A percentile compares a stretch with the other conserved stretches of the same genome.
phyloP scores from a whole-genome alignment of 1,284 basidiomycete species.

The Polyporus tsugae region DNA sequence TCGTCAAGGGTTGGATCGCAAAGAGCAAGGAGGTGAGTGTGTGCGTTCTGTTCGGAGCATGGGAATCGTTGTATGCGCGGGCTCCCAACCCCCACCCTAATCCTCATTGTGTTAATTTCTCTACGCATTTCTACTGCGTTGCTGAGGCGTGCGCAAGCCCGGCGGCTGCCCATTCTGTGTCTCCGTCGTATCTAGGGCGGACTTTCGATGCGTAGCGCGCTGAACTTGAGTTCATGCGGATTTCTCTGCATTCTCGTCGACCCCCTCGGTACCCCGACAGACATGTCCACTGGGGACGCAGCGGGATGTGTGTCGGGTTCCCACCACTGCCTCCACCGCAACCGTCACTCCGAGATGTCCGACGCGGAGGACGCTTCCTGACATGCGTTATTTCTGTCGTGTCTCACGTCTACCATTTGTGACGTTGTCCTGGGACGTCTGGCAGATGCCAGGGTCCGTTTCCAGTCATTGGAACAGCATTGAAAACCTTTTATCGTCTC shows the following conservation, averaged over 20 bases:
- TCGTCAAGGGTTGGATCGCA: constrained; percentile 83
- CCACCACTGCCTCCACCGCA: constrained; percentile 1
- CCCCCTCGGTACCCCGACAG: background rate
- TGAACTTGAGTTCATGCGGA: background rate
- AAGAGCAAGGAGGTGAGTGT: constrained; percentile 81
- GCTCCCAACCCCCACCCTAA: too few relatives aligned
- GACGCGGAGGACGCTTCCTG: background rate
- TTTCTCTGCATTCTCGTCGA: background rate
- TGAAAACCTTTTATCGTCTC: background rate
- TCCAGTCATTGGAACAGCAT: background rate
- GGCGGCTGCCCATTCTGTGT: too few relatives aligned
- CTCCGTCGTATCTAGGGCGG: background rate
- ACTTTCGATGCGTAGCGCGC: background rate
- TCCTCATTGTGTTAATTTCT: background rate
- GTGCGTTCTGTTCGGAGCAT: constrained; percentile 9
- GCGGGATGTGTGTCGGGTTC: background rate
- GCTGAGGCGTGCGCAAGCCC: background rate
- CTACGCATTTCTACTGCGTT: too few relatives aligned
- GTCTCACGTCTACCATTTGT: background rate
- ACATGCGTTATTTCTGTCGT: background rate
- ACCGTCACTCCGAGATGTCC: constrained; percentile 8
- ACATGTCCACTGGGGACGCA: background rate
- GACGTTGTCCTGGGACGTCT: background rate
- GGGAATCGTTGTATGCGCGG: background rate
- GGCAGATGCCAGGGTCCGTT: background rate